phyloP scores from a whole-genome alignment of 441 rosid species.

The Populus hybrid region DNA sequence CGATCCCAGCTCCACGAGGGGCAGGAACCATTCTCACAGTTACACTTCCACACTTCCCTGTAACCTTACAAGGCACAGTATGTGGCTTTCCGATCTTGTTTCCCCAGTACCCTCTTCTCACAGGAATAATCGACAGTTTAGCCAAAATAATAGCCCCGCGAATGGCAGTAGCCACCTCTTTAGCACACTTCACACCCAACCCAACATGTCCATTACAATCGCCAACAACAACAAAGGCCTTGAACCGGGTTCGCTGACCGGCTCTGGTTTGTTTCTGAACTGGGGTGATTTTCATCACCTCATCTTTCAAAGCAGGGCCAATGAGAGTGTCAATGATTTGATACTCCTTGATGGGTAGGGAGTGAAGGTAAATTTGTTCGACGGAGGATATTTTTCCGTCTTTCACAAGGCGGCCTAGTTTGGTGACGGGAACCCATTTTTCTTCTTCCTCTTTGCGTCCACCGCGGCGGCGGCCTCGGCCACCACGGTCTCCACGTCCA shows the following conservation, averaged over 20 bases:
- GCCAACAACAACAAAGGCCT: constrained; percentile 80
- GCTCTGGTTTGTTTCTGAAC: constrained; percentile 85
- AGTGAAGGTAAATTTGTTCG: constrained; percentile 72
- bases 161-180: constrained; percentile 73
- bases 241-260: constrained; percentile 76
- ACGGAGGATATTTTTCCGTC: constrained; percentile 12
- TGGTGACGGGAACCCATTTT: background rate
- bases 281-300: constrained; percentile 82
- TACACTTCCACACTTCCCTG: constrained; percentile 64
- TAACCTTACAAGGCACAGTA: constrained; percentile 72
- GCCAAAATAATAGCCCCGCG: constrained; percentile 66
- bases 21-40: constrained; percentile 81
- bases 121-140: constrained; percentile 61
- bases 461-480: background rate
- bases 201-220: constrained; percentile 74
- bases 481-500: background rate
- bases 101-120: constrained; percentile 78
- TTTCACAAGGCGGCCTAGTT: constrained; percentile 2
- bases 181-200: constrained; percentile 66
- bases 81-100: constrained; percentile 74
- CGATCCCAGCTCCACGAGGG: constrained; percentile 72
- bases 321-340: constrained; percentile 64
- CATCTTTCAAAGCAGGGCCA: constrained; percentile 62
- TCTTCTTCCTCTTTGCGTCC: constrained; percentile 1
- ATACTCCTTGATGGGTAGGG: constrained; percentile 70